A percentile compares a stretch with the other conserved stretches of the same genome.
Evolutionary conservation across 129 eudicot species (phyloP).

Genomic region (Sambucus nigra): DNA sequence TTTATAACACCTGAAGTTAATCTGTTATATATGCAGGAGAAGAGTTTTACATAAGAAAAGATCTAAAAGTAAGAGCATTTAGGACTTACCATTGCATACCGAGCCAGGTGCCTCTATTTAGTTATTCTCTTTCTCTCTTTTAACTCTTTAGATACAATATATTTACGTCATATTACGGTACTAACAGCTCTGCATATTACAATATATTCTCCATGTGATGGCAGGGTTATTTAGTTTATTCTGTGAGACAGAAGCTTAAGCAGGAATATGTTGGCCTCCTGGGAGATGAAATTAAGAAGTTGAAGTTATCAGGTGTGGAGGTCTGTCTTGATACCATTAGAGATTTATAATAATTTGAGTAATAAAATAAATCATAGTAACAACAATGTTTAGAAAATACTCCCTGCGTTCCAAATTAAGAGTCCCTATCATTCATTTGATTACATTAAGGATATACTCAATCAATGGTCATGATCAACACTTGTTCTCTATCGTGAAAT

Average conservation of each 20-base stretch:
- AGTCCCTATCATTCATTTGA: no score
- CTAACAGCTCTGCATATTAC: neutral
- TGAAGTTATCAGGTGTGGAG: constrained; percentile 91
- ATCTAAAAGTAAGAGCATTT: constrained; percentile 80
- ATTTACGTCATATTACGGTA: neutral
- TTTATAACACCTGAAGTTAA: neutral
- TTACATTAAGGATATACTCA: no score
- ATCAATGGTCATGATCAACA: no score
- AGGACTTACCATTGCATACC: constrained; percentile 80
- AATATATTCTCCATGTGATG: no score
- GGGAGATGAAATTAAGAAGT: constrained; percentile 63
- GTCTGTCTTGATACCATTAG: constrained; percentile 34
- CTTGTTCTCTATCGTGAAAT: no score
- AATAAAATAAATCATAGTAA: no score
- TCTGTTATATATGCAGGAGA: constrained; percentile 45
- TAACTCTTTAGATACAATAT: neutral
- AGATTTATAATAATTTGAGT: neutral
- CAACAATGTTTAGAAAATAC: no score
- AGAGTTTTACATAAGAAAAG: constrained; percentile 62
- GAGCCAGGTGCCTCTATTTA: constrained; percentile 57
- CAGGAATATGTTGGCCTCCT: constrained; percentile 66
- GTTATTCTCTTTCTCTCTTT: neutral
- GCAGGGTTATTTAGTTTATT: constrained; percentile 82
- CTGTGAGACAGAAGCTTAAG: constrained; percentile 80
- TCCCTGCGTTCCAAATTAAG: no score